A percentile compares a stretch with the other conserved stretches of the same genome.
These are phyloP conservation scores for Rhizophagus clarus DNA, from an alignment of 192 early-diverging fungal species.

Conservation along the genomic window DNA sequence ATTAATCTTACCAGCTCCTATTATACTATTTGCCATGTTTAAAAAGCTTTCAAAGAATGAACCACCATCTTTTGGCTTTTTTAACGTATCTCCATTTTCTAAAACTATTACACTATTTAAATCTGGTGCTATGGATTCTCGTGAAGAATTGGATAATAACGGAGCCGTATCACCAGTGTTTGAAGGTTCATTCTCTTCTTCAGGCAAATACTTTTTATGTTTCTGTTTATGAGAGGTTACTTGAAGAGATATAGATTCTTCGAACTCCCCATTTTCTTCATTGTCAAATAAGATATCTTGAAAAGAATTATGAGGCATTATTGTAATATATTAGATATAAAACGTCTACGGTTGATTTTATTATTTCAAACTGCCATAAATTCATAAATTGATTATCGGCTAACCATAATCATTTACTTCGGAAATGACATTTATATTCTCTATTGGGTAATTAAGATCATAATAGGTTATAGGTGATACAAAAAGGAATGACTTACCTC, in stretches of 20 bases:
- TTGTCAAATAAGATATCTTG: neutral
- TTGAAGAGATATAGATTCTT: constrained; percentile 3
- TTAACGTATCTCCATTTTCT: constrained; percentile 2
- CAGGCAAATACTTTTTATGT: neutral
- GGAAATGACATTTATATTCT: too few relatives aligned
- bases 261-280: neutral
- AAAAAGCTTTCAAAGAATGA: constrained; percentile 62
- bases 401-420: too few relatives aligned
- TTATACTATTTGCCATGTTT: constrained; percentile 93
- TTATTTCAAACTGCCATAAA: too few relatives aligned
- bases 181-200: neutral
- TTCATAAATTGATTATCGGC: too few relatives aligned
- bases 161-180: neutral
- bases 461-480: too few relatives aligned
- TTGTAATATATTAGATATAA: neutral
- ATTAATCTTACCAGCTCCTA: constrained; percentile 80
- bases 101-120: neutral
- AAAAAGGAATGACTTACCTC: too few relatives aligned
- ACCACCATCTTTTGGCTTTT: constrained; percentile 56
- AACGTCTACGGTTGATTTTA: neutral
- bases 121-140: neutral
- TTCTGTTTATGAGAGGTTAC: neutral
- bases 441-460: too few relatives aligned
- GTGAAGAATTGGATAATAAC: neutral
- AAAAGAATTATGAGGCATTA: neutral